These are phyloP conservation scores for Breviolum minutum DNA, from an alignment of 73 alveolate genomes.

Conservation along the genomic window DNA sequence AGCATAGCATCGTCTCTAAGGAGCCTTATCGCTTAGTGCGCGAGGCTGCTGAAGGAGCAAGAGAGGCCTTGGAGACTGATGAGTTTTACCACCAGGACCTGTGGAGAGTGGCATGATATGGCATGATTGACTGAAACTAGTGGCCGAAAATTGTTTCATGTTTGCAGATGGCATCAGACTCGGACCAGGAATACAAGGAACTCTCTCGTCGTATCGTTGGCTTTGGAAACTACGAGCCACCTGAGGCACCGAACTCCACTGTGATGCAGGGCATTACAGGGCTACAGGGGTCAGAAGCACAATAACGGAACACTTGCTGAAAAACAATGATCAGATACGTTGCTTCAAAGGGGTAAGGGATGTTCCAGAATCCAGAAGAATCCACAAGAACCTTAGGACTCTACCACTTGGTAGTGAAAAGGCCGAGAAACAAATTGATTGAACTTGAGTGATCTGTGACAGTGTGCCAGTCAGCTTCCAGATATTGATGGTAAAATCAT, in stretches of 20 bases:
- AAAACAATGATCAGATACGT: neutral
- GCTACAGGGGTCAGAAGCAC: too few species aligned
- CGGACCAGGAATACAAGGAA: slow-evolving; percentile 29
- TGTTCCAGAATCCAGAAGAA: too few species aligned
- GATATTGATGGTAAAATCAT: too few species aligned
- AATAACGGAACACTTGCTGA: neutral
- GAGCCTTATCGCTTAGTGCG: slow-evolving; percentile 93
- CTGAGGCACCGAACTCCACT: slow-evolving; percentile 15
- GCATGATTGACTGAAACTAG: neutral
- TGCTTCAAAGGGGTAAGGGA: neutral
- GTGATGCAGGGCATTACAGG: neutral
- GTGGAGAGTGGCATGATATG: neutral
- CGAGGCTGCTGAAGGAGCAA: slow-evolving; percentile 90
- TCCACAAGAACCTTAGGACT: too few species aligned
- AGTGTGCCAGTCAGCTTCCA: too few species aligned
- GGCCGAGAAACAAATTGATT: neutral
- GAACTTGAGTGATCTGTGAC: neutral
- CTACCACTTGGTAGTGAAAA: neutral
- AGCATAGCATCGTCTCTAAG: neutral
- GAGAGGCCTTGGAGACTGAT: slow-evolving; percentile 50
- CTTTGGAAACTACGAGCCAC: slow-evolving; percentile 93
- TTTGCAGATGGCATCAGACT: neutral
- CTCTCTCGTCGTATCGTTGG: slow-evolving; percentile 86
- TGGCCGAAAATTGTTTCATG: neutral
- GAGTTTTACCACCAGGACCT: slow-evolving; percentile 82